Evolutionary conservation across 805 yeast genomes (phyloP).

Genomic region (Candida ficus): DNA sequence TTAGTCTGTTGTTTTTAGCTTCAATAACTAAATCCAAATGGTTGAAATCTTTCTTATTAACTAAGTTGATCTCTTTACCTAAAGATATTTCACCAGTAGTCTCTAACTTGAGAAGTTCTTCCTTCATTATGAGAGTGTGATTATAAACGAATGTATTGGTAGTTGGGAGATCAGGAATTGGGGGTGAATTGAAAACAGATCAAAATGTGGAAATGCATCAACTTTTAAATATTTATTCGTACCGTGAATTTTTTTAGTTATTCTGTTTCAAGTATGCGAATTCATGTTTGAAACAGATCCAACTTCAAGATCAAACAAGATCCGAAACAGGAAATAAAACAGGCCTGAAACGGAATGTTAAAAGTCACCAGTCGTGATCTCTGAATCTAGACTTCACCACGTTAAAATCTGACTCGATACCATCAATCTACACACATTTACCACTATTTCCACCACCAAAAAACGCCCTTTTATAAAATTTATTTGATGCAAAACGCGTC

Average conservation of each 20-base stretch:
- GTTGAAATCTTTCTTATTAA: conserved; percentile 20
- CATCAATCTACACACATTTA: too few species aligned
- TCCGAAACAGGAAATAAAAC: neutral
- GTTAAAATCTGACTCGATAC: too few species aligned
- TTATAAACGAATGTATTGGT: too few species aligned
- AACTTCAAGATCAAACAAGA: neutral
- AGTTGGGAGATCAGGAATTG: neutral
- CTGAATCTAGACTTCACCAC: too few species aligned
- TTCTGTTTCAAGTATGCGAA: neutral
- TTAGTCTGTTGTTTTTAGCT: conserved; percentile 25
- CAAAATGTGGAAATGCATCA: neutral
- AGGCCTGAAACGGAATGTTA: neutral
- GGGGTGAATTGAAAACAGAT: neutral
- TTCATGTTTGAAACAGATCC: neutral
- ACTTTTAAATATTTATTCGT: neutral
- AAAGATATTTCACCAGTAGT: conserved; percentile 21
- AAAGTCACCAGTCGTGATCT: too few species aligned
- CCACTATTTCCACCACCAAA: too few species aligned
- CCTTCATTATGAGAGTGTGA: neutral
- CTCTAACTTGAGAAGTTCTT: conserved; percentile 15
- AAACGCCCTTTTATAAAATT: too few species aligned
- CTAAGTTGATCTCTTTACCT: conserved; percentile 24
- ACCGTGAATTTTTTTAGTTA: neutral
- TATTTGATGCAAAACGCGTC: too few species aligned
- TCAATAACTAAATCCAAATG: conserved; percentile 25